Base-by-base conservation (phyloP, 1,284 basidiomycete species). In the Trametes pubescens region DNA sequence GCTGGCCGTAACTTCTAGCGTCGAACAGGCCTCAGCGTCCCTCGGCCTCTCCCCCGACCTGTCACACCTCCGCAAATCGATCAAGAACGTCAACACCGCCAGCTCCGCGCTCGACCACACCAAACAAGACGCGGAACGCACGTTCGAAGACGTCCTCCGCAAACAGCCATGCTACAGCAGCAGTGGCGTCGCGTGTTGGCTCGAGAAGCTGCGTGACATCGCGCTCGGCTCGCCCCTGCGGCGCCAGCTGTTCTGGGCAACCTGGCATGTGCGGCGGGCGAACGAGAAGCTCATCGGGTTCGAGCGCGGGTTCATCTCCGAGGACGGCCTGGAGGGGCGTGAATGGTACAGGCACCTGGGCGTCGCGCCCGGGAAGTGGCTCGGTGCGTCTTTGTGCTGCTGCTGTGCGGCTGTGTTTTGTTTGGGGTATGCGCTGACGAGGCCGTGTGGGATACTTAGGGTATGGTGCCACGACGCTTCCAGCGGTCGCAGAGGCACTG, bases 291-390 rank as follows among this genome's bases (percentile, higher is more conserved):
- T 96, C 35, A 79, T 84, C 35, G 72, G 78, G 1, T 97, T 97
- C 71, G 96, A 98, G 76, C 84, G 84, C 59, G 94, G 94, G 10
- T 95, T 98, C 78, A 89, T 97, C 69, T 88, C 88, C 11, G 82
- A 91, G 69, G 85, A 84, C 22, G 96, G 96, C 0, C 82, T 94
- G 54, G 89, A 88, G 73, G 90, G 91, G 64, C 84, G 93, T 29
- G 89, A 93, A 74, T 96, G 94, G 94, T 96, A 88, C 75, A 84
- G 83, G 73, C 93, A 96, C 77, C 83, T 97, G 54, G 94, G 86
- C 49, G 93, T 95, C 40, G 93, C 95, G 5, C 96, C 96, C 10
- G 96, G 95, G 32, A 90, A 92, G 72, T 95, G 92, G 88, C 84
- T 94, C 29, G 93, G 94, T 91, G 67, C 69, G 84, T 34, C n/a